phyloP scores from a whole-genome alignment of 2,329 filamentous ascomycete species.

The Trichoderma arundinaceum region DNA sequence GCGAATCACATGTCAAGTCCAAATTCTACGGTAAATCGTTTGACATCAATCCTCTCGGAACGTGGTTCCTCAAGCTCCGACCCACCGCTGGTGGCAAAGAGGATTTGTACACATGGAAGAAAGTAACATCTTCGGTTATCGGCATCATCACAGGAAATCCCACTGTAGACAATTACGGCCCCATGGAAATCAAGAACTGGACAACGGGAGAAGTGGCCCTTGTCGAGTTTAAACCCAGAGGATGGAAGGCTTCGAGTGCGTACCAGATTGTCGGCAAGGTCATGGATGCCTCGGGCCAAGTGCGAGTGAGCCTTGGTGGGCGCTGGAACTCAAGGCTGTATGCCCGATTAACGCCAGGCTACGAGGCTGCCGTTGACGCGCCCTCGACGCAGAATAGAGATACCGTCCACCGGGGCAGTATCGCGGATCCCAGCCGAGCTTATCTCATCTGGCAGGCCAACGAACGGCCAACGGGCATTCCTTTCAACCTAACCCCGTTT shows the following conservation, averaged over 20 bases:
- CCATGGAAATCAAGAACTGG: slow-evolving; percentile 98
- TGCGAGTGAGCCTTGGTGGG: slow-evolving; percentile 87
- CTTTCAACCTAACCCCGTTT: slow-evolving; percentile 97
- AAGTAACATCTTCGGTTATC: slow-evolving; percentile 95
- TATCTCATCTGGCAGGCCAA: slow-evolving; percentile 95
- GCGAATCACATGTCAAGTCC: slow-evolving; percentile 91
- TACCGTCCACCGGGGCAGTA: slow-evolving; percentile 55
- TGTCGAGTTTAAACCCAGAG: slow-evolving; percentile 91
- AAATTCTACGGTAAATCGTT: slow-evolving; percentile 99
- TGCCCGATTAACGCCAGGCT: slow-evolving; percentile 88
- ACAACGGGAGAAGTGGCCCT: slow-evolving; percentile 89
- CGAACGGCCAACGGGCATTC: slow-evolving; percentile 78
- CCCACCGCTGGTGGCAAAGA: slow-evolving; percentile 75
- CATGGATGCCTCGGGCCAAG: slow-evolving; percentile 76
- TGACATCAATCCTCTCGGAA: slow-evolving; percentile 93
- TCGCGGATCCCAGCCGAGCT: slow-evolving; percentile 72
- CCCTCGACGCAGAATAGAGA: slow-evolving; percentile 46
- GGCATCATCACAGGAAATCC: slow-evolving; percentile 98
- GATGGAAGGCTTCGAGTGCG: slow-evolving; percentile 92
- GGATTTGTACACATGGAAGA: slow-evolving; percentile 98
- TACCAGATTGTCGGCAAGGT: slow-evolving; percentile 90
- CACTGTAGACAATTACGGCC: slow-evolving; percentile 95
- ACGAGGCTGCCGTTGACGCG: slow-evolving; percentile 74
- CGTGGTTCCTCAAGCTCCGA: slow-evolving; percentile 90
- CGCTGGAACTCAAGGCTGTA: slow-evolving; percentile 98